Conservation (phyloP, 2,329 filamentous ascomycete genomes). For the Pyrenochaeta sp. region DNA sequence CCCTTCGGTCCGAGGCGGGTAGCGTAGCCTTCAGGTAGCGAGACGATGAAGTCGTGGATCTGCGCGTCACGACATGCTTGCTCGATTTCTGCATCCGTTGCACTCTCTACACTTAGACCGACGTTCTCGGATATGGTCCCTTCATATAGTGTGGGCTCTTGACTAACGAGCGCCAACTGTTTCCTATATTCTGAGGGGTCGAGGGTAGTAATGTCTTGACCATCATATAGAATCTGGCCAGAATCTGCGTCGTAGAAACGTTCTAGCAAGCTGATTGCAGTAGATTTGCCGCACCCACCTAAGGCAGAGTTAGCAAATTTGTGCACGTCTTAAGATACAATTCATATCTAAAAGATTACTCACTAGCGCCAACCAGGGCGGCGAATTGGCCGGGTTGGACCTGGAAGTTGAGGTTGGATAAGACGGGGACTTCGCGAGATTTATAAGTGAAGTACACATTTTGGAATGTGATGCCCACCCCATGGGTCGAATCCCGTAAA, state of each 20-base stretch:
- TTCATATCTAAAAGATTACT: background rate
- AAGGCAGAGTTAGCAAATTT: background rate
- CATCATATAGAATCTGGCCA: slow-evolving; percentile 68
- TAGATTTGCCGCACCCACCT: slow-evolving; percentile 72
- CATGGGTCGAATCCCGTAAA: slow-evolving; percentile 15
- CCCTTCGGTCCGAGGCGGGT: slow-evolving; percentile 49
- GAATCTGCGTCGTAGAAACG: slow-evolving; percentile 74
- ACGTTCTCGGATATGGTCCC: slow-evolving; percentile 54
- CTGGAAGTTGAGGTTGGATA: slow-evolving; percentile 57
- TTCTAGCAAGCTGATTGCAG: slow-evolving; percentile 68
- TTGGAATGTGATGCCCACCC: slow-evolving; percentile 76
- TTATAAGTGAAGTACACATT: slow-evolving; percentile 95
- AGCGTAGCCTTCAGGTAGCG: slow-evolving; percentile 45
- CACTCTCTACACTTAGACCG: slow-evolving; percentile 41
- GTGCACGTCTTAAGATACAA: background rate
- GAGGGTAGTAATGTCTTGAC: slow-evolving; percentile 47
- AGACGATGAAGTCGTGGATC: slow-evolving; percentile 51
- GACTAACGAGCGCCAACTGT: slow-evolving; percentile 55
- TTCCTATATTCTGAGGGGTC: slow-evolving; percentile 51
- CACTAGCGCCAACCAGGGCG: slow-evolving; percentile 72
- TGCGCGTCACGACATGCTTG: slow-evolving; percentile 47
- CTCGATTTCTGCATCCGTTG: slow-evolving; percentile 40
- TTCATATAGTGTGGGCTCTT: slow-evolving; percentile 58
- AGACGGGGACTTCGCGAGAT: slow-evolving; percentile 77
- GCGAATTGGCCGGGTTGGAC: slow-evolving; percentile 70